Evolutionary conservation across 2,329 filamentous ascomycete genomes (phyloP).

Genomic region (Calonectria naviculata): DNA sequence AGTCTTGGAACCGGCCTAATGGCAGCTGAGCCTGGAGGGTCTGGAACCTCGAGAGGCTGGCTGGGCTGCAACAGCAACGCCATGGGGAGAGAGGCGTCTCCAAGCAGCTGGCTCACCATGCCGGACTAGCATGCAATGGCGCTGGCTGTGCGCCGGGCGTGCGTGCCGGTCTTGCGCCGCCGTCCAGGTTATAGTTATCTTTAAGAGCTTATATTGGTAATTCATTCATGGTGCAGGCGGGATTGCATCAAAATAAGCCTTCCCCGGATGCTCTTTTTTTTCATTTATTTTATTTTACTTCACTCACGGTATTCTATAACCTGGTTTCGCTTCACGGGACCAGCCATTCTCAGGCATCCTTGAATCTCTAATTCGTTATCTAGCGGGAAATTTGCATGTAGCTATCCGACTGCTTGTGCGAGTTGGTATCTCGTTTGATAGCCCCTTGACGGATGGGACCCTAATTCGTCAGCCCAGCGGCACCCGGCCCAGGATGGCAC

Average conservation of each 20-base stretch:
- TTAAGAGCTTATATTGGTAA: not conserved
- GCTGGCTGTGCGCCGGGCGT: not conserved
- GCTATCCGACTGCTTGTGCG: not conserved
- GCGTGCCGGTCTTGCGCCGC: not conserved
- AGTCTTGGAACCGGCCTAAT: constrained; percentile 13
- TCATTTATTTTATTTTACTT: not conserved
- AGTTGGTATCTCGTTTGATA: not conserved
- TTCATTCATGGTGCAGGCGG: not conserved
- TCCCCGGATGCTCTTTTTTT: not conserved
- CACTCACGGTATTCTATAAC: not conserved
- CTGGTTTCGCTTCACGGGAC: not conserved
- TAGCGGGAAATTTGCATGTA: not conserved
- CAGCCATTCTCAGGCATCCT: not conserved
- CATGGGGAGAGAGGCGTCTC: constrained; percentile 27
- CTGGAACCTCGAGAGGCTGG: constrained; percentile 36
- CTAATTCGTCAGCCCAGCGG: constrained; percentile 2
- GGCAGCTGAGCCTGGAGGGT: constrained; percentile 23
- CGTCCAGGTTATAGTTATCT: constrained; percentile 1
- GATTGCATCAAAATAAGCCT: constrained; percentile 3
- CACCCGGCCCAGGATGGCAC: not conserved
- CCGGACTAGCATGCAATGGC: not conserved
- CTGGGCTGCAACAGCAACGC: constrained; percentile 18
- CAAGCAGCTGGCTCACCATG: constrained; percentile 1
- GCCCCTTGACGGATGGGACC: not conserved
- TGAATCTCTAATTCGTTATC: not conserved